These are phyloP conservation scores for Pittosporum tobira DNA, from an alignment of 129 eudicot genomes.

Conservation along the genomic window DNA sequence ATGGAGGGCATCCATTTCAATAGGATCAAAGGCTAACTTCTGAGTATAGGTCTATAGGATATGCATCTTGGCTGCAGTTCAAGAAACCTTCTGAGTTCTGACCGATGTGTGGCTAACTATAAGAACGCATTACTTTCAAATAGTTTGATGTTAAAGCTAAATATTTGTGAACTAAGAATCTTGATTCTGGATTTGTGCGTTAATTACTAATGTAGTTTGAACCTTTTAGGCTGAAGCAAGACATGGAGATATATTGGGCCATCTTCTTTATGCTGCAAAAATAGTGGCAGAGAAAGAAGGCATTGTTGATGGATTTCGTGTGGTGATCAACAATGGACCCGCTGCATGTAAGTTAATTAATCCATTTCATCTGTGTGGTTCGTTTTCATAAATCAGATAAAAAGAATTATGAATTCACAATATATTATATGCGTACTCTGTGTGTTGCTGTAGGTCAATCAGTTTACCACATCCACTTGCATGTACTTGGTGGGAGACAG, in stretches of 20 bases:
- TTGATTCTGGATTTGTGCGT: neutral
- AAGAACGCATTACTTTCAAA: too few species aligned
- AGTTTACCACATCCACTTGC: slow-evolving; percentile 84
- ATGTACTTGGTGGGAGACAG: slow-evolving; percentile 86
- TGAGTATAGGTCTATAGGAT: too few species aligned
- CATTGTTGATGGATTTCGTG: slow-evolving; percentile 85
- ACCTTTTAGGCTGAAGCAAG: slow-evolving; percentile 58
- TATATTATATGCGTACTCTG: too few species aligned
- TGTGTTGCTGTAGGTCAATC: slow-evolving; percentile 54
- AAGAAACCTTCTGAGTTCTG: too few species aligned
- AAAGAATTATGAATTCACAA: too few species aligned
- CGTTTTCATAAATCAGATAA: neutral
- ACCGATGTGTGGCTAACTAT: too few species aligned
- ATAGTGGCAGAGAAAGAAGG: slow-evolving; percentile 93
- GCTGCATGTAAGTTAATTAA: slow-evolving; percentile 51
- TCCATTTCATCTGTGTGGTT: slow-evolving; percentile 1
- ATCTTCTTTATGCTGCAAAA: slow-evolving; percentile 71
- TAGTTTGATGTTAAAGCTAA: too few species aligned
- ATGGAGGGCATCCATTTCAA: too few species aligned
- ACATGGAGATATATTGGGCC: slow-evolving; percentile 76
- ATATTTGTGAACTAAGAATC: too few species aligned
- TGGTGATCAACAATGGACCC: slow-evolving; percentile 85
- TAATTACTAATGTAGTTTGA: slow-evolving; percentile 1
- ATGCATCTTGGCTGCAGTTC: too few species aligned
- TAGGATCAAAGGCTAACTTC: too few species aligned